Evolutionary conservation across 345 rosid genomes (phyloP).

Genomic region (Salix koriyanagi): DNA sequence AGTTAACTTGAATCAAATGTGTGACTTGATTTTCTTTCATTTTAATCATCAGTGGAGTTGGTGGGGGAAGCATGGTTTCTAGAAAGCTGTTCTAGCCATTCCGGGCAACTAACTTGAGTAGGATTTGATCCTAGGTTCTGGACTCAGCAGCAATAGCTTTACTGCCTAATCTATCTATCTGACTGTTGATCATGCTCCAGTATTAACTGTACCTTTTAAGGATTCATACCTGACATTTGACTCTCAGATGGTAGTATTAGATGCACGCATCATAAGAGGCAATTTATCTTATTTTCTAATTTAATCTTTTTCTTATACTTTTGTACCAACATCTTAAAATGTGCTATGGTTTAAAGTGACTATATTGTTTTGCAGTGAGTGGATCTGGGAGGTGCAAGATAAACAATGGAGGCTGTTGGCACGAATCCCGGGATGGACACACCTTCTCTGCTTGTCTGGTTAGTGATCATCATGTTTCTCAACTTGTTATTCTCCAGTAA

Average conservation of each 20-base stretch:
- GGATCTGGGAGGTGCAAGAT: slow-evolving; percentile 65
- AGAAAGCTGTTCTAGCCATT: background rate
- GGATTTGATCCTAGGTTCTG: background rate
- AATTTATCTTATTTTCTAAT: background rate
- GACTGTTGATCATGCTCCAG: no score
- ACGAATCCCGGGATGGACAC: slow-evolving; percentile 48
- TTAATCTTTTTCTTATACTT: background rate
- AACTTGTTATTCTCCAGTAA: background rate
- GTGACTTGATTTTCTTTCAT: background rate
- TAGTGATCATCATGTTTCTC: slow-evolving; percentile 22
- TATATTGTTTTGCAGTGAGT: slow-evolving; percentile 38
- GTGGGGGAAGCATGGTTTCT: background rate
- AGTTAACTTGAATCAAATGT: background rate
- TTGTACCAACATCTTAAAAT: background rate
- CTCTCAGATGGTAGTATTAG: background rate
- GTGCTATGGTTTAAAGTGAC: background rate
- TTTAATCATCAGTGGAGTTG: background rate
- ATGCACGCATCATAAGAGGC: background rate
- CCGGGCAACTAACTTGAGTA: background rate
- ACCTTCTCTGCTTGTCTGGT: slow-evolving; percentile 74
- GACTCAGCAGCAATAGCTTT: background rate
- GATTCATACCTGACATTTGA: background rate
- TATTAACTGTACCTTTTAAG: background rate
- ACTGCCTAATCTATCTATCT: background rate
- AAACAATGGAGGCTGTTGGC: slow-evolving; percentile 78